phyloP scores from a whole-genome alignment of 495 filamentous ascomycete species.

The Margaritispora aquatica region DNA sequence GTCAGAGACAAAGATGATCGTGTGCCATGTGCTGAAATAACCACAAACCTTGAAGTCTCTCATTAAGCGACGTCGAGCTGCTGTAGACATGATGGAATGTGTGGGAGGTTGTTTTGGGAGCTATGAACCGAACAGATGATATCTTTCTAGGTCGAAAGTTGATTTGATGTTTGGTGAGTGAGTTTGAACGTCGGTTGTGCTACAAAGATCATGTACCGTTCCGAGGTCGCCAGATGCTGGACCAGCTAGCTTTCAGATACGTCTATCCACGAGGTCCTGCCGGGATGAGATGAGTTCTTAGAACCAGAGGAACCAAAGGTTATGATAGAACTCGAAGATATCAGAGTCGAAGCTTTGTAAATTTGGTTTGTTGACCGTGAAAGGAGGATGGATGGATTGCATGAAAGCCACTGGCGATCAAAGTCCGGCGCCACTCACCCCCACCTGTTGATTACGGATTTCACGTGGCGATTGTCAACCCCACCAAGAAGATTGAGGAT shows the following conservation, averaged over 20 bases:
- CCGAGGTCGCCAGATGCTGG: slow-evolving; percentile 1
- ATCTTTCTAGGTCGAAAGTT: not conserved
- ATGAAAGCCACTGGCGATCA: slow-evolving; percentile 4
- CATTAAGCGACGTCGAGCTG: slow-evolving; percentile 92
- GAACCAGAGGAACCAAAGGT: not conserved
- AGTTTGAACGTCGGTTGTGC: slow-evolving; percentile 59
- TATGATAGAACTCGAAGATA: not conserved
- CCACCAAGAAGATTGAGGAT: not conserved
- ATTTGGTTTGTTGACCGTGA: not conserved
- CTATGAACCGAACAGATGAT: not conserved
- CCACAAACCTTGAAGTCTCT: slow-evolving; percentile 89
- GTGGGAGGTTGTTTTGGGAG: not conserved
- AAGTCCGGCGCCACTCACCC: not conserved
- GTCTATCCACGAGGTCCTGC: slow-evolving; percentile 1
- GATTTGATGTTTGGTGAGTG: not conserved
- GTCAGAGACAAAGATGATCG: slow-evolving; percentile 13
- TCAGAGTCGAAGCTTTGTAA: not conserved
- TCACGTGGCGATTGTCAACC: slow-evolving; percentile 18
- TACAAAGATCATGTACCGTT: not conserved
- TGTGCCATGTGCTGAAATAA: slow-evolving; percentile 3
- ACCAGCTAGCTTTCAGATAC: not conserved
- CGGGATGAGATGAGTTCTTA: not conserved
- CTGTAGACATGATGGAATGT: slow-evolving; percentile 76
- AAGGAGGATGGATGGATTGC: not conserved
- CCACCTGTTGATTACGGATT: not conserved